Evolutionary conservation across 2,329 filamentous ascomycete genomes (phyloP).

Genomic region (Exophiala aquamarina): DNA sequence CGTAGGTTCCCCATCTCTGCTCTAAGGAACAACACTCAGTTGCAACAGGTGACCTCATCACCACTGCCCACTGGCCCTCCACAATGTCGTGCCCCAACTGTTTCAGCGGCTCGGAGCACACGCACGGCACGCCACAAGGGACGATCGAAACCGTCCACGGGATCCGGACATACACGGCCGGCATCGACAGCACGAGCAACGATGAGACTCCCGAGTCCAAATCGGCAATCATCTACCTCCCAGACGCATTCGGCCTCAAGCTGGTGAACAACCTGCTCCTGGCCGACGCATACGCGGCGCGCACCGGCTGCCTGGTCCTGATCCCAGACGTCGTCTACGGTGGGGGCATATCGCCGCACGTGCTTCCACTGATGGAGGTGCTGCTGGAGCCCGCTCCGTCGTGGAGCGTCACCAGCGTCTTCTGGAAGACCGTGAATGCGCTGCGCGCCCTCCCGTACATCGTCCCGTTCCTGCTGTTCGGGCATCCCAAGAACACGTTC

Average conservation of each 20-base stretch:
- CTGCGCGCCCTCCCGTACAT: conserved; percentile 8
- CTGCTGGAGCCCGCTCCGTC: conserved; percentile 9
- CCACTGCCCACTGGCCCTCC: not conserved
- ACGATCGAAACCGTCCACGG: conserved; percentile 48
- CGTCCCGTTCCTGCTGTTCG: conserved; percentile 27
- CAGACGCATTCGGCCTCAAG: conserved; percentile 57
- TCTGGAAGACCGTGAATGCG: conserved; percentile 7
- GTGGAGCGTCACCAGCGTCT: conserved; percentile 6
- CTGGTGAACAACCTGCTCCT: conserved; percentile 55
- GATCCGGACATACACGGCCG: conserved; percentile 50
- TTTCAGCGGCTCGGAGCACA: conserved; percentile 49
- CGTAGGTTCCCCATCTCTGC: too few species aligned
- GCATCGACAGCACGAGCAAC: conserved; percentile 4
- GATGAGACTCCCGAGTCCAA: conserved; percentile 26
- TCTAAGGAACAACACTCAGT: too few species aligned
- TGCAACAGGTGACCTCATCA: too few species aligned
- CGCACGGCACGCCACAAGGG: conserved; percentile 45
- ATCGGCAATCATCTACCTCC: conserved; percentile 52
- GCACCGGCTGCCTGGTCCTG: conserved; percentile 29
- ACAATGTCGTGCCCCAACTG: conserved; percentile 34
- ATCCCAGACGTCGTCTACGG: conserved; percentile 30
- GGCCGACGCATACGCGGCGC: conserved; percentile 53
- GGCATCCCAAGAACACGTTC: conserved; percentile 26
- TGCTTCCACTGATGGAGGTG: conserved; percentile 22
- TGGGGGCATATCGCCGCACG: conserved; percentile 21